These are phyloP conservation scores for Globisporangium spinosum DNA, from an alignment of 352 stramenopile species.

Conservation along the genomic window DNA sequence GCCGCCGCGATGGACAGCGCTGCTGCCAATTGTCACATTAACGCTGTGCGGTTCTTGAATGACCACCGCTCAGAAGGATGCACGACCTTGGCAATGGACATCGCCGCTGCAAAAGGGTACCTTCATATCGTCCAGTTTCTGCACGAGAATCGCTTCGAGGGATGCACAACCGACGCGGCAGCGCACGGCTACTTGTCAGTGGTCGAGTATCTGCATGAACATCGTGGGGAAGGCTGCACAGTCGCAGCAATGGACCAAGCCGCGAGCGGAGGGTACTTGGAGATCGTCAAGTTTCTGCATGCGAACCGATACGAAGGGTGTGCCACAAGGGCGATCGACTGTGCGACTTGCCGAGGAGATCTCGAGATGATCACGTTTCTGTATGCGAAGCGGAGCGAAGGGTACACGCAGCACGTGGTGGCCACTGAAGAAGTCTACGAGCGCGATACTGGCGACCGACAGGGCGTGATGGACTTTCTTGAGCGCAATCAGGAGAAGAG, in stretches of 20 bases:
- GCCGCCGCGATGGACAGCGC: slow-evolving; percentile 9
- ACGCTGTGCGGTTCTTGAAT: slow-evolving; percentile 1
- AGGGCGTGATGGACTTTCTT: not conserved
- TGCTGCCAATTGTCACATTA: not conserved
- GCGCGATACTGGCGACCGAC: not conserved
- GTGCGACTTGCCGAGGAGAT: not conserved
- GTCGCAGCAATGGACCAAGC: not conserved
- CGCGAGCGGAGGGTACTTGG: not conserved
- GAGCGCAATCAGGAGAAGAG: not conserved
- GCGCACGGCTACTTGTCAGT: not conserved
- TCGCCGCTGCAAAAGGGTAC: not conserved
- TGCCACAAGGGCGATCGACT: not conserved
- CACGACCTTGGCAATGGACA: slow-evolving; percentile 1
- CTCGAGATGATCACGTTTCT: not conserved
- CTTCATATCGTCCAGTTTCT: slow-evolving; percentile 3
- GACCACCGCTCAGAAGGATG: slow-evolving; percentile 1
- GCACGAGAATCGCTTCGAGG: not conserved
- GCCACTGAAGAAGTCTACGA: not conserved
- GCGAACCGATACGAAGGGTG: not conserved
- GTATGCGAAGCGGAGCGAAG: not conserved
- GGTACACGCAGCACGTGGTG: not conserved
- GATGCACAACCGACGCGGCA: not conserved
- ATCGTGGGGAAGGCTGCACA: not conserved
- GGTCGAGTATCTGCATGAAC: slow-evolving; percentile 11
- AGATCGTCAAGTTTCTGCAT: slow-evolving; percentile 2